Conservation (phyloP, 2,329 filamentous ascomycete species). For the Chaetomiaceae sp. region DNA sequence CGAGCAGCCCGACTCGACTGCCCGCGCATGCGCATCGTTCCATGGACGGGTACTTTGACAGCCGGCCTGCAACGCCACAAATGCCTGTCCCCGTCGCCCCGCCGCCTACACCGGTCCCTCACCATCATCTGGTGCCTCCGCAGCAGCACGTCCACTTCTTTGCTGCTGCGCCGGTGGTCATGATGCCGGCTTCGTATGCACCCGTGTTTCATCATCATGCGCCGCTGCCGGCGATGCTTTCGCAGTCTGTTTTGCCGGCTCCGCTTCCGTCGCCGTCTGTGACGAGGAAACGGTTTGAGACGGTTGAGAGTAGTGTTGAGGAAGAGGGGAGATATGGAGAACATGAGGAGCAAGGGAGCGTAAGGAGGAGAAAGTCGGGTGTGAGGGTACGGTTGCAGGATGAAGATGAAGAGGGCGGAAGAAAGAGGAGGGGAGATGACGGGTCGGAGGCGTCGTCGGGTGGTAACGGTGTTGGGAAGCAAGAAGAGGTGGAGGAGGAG, state of each 20-base stretch:
- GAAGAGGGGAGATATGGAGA: background rate
- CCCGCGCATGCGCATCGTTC: constrained; percentile 11
- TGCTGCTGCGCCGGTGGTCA: constrained; percentile 21
- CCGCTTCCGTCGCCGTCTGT: background rate
- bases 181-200: constrained; percentile 21
- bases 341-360: no score
- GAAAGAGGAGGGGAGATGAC: background rate
- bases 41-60: constrained; percentile 17
- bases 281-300: background rate
- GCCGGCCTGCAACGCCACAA: constrained; percentile 2
- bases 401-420: background rate
- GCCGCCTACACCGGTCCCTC: background rate
- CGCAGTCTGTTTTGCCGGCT: background rate
- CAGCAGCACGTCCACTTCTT: constrained; percentile 20
- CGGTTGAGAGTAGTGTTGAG: background rate
- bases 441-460: background rate
- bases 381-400: no score
- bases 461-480: background rate
- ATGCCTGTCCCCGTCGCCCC: background rate
- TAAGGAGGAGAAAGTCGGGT: no score
- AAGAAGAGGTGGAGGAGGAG: background rate
- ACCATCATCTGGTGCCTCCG: no score
- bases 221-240: background rate
- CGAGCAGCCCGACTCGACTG: background rate
- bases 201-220: constrained; percentile 18